These are phyloP conservation scores for Teunomyces atbi DNA, from an alignment of 805 yeast genomes.

Conservation along the genomic window DNA sequence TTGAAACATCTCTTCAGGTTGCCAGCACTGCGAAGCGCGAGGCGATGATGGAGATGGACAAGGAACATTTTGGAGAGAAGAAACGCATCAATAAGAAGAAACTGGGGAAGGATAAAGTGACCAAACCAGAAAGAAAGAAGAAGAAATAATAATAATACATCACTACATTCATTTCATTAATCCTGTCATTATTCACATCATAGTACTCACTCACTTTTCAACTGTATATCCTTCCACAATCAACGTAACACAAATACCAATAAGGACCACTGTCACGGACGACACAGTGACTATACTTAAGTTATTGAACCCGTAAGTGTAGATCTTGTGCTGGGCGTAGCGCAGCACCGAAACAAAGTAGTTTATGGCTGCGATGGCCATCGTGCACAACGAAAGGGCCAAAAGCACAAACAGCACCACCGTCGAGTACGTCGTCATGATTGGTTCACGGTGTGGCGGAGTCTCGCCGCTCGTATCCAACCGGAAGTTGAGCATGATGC, in stretches of 20 bases:
- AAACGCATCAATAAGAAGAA: conserved; percentile 50
- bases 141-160: background rate
- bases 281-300: conserved; percentile 33
- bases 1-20: conserved; percentile 64
- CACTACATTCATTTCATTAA: too few species aligned
- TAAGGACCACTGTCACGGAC: conserved; percentile 31
- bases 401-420: conserved; percentile 37
- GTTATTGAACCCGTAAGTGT: conserved; percentile 32
- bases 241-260: conserved; percentile 30
- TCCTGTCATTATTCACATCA: too few species aligned
- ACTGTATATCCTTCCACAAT: conserved; percentile 12
- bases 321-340: conserved; percentile 42
- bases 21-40: conserved; percentile 86
- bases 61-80: conserved; percentile 81
- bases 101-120: conserved; percentile 12
- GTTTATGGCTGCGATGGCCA: conserved; percentile 38
- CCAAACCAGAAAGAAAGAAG: conserved; percentile 5
- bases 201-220: too few species aligned
- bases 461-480: conserved; percentile 28
- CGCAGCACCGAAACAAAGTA: conserved; percentile 45
- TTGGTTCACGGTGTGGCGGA: background rate
- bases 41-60: conserved; percentile 90
- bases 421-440: conserved; percentile 19
- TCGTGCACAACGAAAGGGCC: conserved; percentile 35
- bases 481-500: conserved; percentile 45